These are phyloP conservation scores for Neurospora sp. DNA, from an alignment of 2,329 filamentous ascomycete species.

Conservation along the genomic window DNA sequence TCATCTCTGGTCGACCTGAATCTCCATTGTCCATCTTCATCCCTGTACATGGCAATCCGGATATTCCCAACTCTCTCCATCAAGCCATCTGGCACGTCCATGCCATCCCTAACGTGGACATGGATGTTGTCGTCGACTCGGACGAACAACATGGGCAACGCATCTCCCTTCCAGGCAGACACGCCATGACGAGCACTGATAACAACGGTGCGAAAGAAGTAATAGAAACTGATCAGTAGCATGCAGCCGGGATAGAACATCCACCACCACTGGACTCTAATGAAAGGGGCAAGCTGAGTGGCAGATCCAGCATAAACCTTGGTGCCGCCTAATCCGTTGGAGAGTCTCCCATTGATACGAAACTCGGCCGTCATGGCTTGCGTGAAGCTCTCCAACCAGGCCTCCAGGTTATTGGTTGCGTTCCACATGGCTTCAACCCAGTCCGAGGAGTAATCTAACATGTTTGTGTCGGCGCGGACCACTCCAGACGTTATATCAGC, in stretches of 20 bases:
- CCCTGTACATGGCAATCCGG: conserved; percentile 25
- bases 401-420: conserved; percentile 20
- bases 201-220: conserved; percentile 26
- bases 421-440: conserved; percentile 28
- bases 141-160: conserved; percentile 29
- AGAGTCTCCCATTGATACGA: conserved; percentile 21
- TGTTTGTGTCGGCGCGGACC: conserved; percentile 19
- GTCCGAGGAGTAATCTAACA: conserved; percentile 26
- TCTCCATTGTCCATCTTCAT: conserved; percentile 26
- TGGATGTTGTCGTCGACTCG: conserved; percentile 25
- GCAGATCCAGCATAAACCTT: conserved; percentile 21
- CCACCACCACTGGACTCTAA: conserved; percentile 28
- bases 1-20: conserved; percentile 20
- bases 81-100: conserved; percentile 27
- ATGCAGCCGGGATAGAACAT: conserved; percentile 25
- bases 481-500: conserved; percentile 22
- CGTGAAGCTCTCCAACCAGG: conserved; percentile 25
- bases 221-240: conserved; percentile 25
- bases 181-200: conserved; percentile 26
- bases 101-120: conserved; percentile 21
- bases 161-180: conserved; percentile 28
- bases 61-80: conserved; percentile 23
- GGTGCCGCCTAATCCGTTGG: background rate
- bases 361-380: conserved; percentile 27
- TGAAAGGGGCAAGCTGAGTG: conserved; percentile 21